phyloP scores from a whole-genome alignment of 202 grass and related monocot genomes.

The Zoysia matrella region DNA sequence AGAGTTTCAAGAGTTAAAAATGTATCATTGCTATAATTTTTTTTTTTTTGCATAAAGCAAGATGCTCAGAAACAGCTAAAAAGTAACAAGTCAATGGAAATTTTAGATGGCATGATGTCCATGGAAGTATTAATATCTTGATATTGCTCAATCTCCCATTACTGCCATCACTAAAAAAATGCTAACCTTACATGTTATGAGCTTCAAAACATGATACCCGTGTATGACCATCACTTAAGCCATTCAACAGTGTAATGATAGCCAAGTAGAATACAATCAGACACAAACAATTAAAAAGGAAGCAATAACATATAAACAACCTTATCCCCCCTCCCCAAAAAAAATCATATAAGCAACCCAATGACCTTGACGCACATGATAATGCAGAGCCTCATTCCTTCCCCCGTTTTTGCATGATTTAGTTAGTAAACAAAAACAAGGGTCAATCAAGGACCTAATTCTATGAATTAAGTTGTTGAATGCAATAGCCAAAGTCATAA shows the following conservation, averaged over 20 bases:
- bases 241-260: not conserved
- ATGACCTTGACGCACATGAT: not conserved
- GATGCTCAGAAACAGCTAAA: conserved; percentile 17
- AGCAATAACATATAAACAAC: not conserved
- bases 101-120: not conserved
- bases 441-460: not conserved
- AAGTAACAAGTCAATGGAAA: not conserved
- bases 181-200: not conserved
- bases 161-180: conserved; percentile 16
- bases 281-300: not conserved
- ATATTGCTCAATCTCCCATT: not conserved
- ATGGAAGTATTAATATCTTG: conserved; percentile 15
- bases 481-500: not conserved
- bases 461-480: conserved; percentile 10
- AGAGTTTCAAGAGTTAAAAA: not conserved
- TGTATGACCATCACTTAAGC: not conserved
- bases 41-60: not conserved
- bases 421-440: not conserved
- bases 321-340: too few relatives aligned
- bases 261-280: not conserved
- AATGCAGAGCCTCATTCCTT: conserved; percentile 19
- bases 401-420: not conserved
- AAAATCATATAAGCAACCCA: not conserved
- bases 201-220: conserved; percentile 6
- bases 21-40: too few relatives aligned